These are phyloP conservation scores for Sporobolus alterniflorus DNA, from an alignment of 202 grass and related monocot species.

Conservation along the genomic window DNA sequence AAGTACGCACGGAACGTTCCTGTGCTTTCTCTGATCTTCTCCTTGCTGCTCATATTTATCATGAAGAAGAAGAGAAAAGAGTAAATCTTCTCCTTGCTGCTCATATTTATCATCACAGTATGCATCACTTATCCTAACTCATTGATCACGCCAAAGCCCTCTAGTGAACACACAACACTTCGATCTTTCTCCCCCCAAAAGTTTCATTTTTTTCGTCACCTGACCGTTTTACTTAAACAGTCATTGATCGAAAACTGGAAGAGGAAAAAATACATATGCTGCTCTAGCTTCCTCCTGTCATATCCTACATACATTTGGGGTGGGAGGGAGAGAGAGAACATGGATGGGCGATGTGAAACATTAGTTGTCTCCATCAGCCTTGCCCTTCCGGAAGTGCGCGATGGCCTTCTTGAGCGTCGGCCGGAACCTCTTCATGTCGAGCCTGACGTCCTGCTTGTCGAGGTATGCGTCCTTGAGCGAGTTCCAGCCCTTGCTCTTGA, in stretches of 20 bases:
- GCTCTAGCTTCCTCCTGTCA: constrained; percentile 19
- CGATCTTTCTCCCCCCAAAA: no score
- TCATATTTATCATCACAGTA: no score
- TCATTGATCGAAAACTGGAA: not conserved
- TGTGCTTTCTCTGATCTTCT: not conserved
- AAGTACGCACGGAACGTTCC: not conserved
- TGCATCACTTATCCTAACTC: no score
- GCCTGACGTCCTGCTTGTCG: constrained; percentile 87
- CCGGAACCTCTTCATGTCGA: constrained; percentile 70
- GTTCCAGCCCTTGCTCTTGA: constrained; percentile 59
- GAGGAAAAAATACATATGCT: not conserved
- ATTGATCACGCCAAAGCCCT: no score
- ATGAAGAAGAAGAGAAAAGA: no score
- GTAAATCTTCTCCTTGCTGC: no score
- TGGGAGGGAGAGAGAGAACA: not conserved
- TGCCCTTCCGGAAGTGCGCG: constrained; percentile 31
- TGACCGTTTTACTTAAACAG: not conserved
- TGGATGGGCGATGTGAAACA: no score
- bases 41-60: no score
- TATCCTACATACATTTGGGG: constrained; percentile 1
- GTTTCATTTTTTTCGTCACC: not conserved
- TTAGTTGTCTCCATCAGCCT: not conserved
- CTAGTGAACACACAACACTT: not conserved
- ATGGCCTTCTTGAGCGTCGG: constrained; percentile 63
- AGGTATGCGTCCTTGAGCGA: constrained; percentile 66